Evolutionary conservation across 495 filamentous ascomycete species (phyloP).

Genomic region (Annulohypoxylon bovei): DNA sequence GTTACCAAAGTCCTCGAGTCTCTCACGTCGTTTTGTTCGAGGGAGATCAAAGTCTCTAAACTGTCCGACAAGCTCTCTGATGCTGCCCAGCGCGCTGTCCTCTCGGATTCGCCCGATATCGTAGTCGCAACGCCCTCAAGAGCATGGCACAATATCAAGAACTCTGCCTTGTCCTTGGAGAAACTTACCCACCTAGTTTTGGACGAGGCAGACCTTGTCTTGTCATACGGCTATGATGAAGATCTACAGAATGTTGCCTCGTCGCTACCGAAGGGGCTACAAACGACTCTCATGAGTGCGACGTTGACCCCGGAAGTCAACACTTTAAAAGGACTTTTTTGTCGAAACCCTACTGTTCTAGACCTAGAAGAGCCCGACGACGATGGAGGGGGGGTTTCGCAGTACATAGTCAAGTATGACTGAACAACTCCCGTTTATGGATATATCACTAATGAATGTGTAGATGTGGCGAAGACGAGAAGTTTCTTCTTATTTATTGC

Average conservation of each 20-base stretch:
- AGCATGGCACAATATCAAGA: conserved; percentile 75
- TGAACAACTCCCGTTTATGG: background rate
- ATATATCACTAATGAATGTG: conserved; percentile 20
- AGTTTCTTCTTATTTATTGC: conserved; percentile 91
- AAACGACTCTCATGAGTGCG: conserved; percentile 93
- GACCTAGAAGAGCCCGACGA: conserved; percentile 78
- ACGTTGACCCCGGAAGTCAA: conserved; percentile 89
- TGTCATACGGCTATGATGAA: conserved; percentile 93
- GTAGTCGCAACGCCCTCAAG: conserved; percentile 88
- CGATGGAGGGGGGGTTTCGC: conserved; percentile 76
- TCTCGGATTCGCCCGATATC: conserved; percentile 89
- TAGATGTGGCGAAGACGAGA: conserved; percentile 93
- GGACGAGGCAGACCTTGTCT: conserved; percentile 94
- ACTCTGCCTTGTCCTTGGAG: conserved; percentile 72
- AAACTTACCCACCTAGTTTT: conserved; percentile 83
- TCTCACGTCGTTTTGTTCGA: conserved; percentile 83
- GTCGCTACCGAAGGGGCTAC: conserved; percentile 81
- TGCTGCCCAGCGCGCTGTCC: conserved; percentile 80
- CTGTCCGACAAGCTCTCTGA: conserved; percentile 89
- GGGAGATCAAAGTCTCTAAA: conserved; percentile 82
- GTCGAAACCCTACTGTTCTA: conserved; percentile 77
- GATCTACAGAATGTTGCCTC: conserved; percentile 82
- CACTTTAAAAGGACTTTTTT: conserved; percentile 85
- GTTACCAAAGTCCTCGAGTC: conserved; percentile 77
- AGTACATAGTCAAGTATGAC: conserved; percentile 82